Conservation (phyloP, 1,284 basidiomycete genomes). For the Vanrija sp. region DNA sequence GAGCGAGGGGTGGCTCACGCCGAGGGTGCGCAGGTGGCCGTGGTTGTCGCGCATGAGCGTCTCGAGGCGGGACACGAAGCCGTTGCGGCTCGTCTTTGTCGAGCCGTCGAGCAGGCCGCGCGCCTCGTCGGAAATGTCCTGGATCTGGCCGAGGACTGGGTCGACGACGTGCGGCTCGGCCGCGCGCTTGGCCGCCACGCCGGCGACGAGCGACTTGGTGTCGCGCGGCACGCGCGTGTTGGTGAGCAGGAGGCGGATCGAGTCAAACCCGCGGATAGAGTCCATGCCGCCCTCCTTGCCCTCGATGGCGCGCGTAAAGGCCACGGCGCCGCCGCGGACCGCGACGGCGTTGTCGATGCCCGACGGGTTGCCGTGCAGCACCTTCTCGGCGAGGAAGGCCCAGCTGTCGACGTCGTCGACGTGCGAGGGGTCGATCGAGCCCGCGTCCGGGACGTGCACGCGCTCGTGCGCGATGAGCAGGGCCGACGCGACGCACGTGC, state of each 20-base stretch:
- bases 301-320: constrained; percentile 79
- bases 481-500: constrained; percentile 75
- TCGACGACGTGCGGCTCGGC: constrained; percentile 76
- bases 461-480: constrained; percentile 56
- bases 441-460: constrained; percentile 42
- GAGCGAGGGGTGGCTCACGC: constrained; percentile 86
- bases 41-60: constrained; percentile 84
- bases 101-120: constrained; percentile 66
- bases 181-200: constrained; percentile 55
- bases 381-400: constrained; percentile 94
- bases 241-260: constrained; percentile 76
- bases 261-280: constrained; percentile 75
- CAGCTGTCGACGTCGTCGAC: constrained; percentile 83
- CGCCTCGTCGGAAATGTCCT: constrained; percentile 76
- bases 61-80: constrained; percentile 54
- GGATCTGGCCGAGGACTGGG: constrained; percentile 69
- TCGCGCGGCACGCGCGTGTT: constrained; percentile 89
- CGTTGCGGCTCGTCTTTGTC: constrained; percentile 52
- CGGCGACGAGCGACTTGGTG: constrained; percentile 90
- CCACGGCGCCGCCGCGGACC: constrained; percentile 87
- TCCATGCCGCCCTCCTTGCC: constrained; percentile 75
- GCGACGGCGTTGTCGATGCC: constrained; percentile 96
- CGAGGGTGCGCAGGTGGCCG: constrained; percentile 73
- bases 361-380: constrained; percentile 94
- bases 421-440: constrained; percentile 52